phyloP scores from a whole-genome alignment of 1,284 basidiomycete genomes.

The Pisolithus thermaeus region DNA sequence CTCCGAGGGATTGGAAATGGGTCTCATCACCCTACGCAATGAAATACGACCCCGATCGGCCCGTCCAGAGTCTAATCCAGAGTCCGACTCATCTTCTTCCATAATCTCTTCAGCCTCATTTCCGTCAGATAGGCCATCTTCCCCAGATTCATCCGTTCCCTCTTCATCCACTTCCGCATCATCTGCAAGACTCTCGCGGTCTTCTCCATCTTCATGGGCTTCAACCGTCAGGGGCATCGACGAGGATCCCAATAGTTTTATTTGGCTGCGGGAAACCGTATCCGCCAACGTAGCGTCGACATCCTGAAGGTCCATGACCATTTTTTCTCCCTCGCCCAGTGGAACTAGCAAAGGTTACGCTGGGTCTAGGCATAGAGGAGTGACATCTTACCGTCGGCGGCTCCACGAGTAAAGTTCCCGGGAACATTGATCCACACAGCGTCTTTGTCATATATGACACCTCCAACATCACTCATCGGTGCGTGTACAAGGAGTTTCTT shows the following conservation, averaged over 20 bases:
- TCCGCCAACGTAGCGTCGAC: constrained; percentile 81
- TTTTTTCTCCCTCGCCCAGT: constrained; percentile 90
- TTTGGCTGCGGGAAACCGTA: constrained; percentile 73
- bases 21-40: constrained; percentile 42
- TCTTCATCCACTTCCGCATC: constrained; percentile 15
- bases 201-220: constrained; percentile 24
- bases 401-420: constrained; percentile 82
- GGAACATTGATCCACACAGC: constrained; percentile 98
- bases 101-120: constrained; percentile 22
- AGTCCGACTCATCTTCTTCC: constrained; percentile 13
- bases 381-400: constrained; percentile 45
- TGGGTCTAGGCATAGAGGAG: not conserved
- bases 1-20: constrained; percentile 30
- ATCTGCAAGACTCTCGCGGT: constrained; percentile 30
- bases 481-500: constrained; percentile 91
- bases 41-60: constrained; percentile 42
- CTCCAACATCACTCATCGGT: constrained; percentile 98
- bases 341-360: constrained; percentile 37
- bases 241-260: constrained; percentile 83
- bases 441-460: constrained; percentile 97
- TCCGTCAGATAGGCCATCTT: constrained; percentile 17
- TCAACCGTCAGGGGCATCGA: constrained; percentile 47
- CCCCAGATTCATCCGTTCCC: constrained; percentile 13
- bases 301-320: constrained; percentile 97
- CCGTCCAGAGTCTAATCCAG: constrained; percentile 24